Evolutionary conservation across 768 basidiomycete species (phyloP), one percentile per base, ranked within the genome.

Genomic region (Lentinula raphanica): DNA sequence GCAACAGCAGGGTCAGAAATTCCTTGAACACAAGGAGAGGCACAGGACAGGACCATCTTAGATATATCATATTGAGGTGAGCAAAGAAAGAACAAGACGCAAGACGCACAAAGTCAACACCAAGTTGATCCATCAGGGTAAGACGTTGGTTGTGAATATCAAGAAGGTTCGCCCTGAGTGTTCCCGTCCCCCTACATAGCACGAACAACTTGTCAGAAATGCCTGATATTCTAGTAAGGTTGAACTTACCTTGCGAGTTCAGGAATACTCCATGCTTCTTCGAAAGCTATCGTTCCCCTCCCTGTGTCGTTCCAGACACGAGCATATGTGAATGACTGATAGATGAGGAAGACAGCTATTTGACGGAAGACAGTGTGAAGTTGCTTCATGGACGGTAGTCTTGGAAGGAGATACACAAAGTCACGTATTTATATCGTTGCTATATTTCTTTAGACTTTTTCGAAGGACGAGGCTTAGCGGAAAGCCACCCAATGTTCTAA

Each of bases 11-110:
- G 55, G 44, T 56, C 55, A n/a, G 55, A 56, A 40, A 56, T 45
- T 4, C 55, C 55, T 32, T 56, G 55, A n/a, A 56, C 46, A 67
- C 73, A 17, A 73, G 57, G 57, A 12, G 32, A 39, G 32, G 57
- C 57, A 39, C 57, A 58, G 23, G 57, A 58, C 4, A 58, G 35
- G 17, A 58, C 31, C 57, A 58, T 58, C 57, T 58, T 29, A 25
- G n/a, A 36, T 6, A n/a, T n/a, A n/a, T n/a, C n/a, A 42, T 19
- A 39, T 40, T 3, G 28, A 11, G 15, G n/a, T 35, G 28, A 45
- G 39, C 4, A 29, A 25, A 17, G 23, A n/a, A 9, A 50, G n/a
- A 42, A 23, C 2, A 3, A 8, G 13, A 31, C 11, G 27, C 8
- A 35, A 27, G 13, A 39, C 8, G 12, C 12, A 57, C 56, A 27